Percentiles rank a stretch among this genome's conserved stretches.
Evolutionary conservation across 805 yeast species (phyloP).

Genomic region (Wickerhamomyces chaumierensis): DNA sequence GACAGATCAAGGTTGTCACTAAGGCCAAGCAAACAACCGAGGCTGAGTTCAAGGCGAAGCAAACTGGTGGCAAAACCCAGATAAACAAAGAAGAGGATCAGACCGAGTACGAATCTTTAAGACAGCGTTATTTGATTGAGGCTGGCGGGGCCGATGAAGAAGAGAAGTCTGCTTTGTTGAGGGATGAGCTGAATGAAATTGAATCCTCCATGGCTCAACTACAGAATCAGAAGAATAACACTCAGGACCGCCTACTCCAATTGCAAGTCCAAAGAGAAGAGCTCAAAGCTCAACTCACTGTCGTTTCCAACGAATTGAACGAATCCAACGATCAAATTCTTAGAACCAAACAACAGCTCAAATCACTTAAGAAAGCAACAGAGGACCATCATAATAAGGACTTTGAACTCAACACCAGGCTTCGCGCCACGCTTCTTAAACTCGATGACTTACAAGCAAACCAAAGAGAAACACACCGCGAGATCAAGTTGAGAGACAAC

Average conservation of each 20-base stretch:
- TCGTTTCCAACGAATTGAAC: conserved; percentile 14
- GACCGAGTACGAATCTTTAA: conserved; percentile 44
- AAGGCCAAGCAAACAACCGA: conserved; percentile 30
- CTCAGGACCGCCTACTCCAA: conserved; percentile 24
- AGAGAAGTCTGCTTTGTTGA: conserved; percentile 31
- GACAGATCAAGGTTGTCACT: conserved; percentile 35
- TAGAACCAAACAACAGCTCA: conserved; percentile 30
- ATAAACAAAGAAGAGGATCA: conserved; percentile 34
- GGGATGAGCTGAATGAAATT: conserved; percentile 33
- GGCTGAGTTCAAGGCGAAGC: conserved; percentile 18
- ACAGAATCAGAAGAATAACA: conserved; percentile 24
- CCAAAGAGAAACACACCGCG: conserved; percentile 65
- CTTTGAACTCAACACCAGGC: conserved; percentile 46
- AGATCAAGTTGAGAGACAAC: conserved; percentile 61
- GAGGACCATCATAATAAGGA: conserved; percentile 35
- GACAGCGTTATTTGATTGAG: conserved; percentile 41
- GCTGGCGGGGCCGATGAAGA: conserved; percentile 53
- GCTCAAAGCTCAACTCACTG: conserved; percentile 14
- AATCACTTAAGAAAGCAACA: conserved; percentile 26
- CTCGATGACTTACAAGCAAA: conserved; percentile 67
- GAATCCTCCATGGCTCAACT: conserved; percentile 25
- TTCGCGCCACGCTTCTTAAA: conserved; percentile 46
- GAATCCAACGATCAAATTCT: conserved; percentile 24
- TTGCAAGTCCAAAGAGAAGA: conserved; percentile 23
- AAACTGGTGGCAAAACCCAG: conserved; percentile 15